Base-by-base conservation (phyloP, 2,329 filamentous ascomycete genomes). In the Venturia nashicola region DNA sequence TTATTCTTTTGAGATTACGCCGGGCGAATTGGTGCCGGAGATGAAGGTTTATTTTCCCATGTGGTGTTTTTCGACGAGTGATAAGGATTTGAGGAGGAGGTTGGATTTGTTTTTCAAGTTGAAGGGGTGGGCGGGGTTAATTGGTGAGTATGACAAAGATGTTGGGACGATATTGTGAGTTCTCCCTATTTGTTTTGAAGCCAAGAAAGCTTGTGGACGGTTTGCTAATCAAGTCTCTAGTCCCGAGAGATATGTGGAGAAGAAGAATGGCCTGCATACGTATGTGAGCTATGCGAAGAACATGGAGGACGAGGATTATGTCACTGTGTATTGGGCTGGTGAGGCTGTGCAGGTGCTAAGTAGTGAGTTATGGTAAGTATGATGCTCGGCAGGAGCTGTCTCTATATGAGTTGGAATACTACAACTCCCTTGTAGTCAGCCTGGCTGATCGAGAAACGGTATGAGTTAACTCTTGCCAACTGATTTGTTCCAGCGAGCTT, bases 1-100 rank as follows among this genome's bases (percentile, higher is more conserved):
- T 32, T 57, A 57, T 36, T 57, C 51, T n/a, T 57, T 57, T 57
- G 51, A 57, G 51, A 34, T 57, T 20, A 57, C 32, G 32, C 51
- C 51, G 14, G 51, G 51, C 32, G 51, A 57, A 12, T 23, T 36
- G 27, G 51, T 57, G 18, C 51, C 51, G 51, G 32, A n/a, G 18
- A 57, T 57, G 51, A 57, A 39, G 18, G 51, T 57, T 9, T 57
- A 57, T 57, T 57, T 57, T 11, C 51, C 51, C 16, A 36, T 57
- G 32, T 57, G 51, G 51, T 57, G 51, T 57, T 57, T 57, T 36
- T 18, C 51, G 27, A 36, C 27, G 2, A 34, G 27, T 7, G 51
- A 36, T n/a, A 27, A 57, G 18, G 51, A 57, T 57, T 32, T 57
- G 27, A 18, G 51, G 27, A 18, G 51, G 51, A 57, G 51, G 32